Evolutionary conservation across 179 eudicot species (phyloP), one percentile per base, ranked within the genome.

Genomic region (Amaranthus tricolor): DNA sequence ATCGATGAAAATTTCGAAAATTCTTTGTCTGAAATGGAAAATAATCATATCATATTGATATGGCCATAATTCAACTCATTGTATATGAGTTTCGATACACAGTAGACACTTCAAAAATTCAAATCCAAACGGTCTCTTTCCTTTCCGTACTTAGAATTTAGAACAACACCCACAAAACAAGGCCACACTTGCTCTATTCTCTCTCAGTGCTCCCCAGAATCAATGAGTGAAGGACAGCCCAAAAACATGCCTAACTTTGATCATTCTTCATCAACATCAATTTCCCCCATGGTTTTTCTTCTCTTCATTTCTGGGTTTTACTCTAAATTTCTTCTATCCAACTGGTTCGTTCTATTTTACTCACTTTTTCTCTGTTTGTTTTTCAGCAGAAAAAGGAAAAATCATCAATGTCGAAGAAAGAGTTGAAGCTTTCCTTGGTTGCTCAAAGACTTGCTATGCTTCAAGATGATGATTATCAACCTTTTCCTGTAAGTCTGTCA

Each of bases 401-500:
- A 20, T 1, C 16, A 14, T 2, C 11, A 45, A 15, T 55, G 17
- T 48, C 56, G 15, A 75, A 75, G 62, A 45, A 9, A 45, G 77
- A 56, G 0, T 12, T 66, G 65, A 66, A 75, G 45, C 20, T 8
- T 21, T 19, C 77, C 4, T 52, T 75, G 20, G 72, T 75, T 15
- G 77, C 72, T 17, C 17, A 56, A 66, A 66, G 77, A 43, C 21
- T 74, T 5, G 44, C 72, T 55, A 74, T 74, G 77, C 65, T 74
- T 13, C 77, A 74, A 64, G 62, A 74, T 53, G 24, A 60, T 71
- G 3, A 59, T 31, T 9, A 43, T 74, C 17, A 3, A 31, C n/a
- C 5, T 21, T 16, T 47, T 15, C 44, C 50, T 63, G 70, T 65
- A 54, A 74, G 44, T 64, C 19, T 16, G 7, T 65, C 2, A 7